Evolutionary conservation across 2,329 filamentous ascomycete genomes (phyloP).

Genomic region (Ramularia endophylla): DNA sequence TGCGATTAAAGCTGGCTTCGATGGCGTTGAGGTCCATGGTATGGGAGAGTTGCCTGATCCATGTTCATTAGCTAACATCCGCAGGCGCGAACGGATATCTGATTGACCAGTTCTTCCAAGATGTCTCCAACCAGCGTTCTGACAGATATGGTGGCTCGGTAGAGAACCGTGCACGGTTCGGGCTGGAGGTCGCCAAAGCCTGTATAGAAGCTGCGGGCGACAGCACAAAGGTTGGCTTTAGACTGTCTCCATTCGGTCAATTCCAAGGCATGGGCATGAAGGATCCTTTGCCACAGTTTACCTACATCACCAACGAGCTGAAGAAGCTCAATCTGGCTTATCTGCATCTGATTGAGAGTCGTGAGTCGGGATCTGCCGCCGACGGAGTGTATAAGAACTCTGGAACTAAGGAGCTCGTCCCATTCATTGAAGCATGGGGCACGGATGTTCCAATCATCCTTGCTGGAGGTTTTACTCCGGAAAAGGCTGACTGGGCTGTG

Average conservation of each 20-base stretch:
- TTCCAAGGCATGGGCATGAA: constrained; percentile 60
- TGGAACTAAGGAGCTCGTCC: constrained; percentile 18
- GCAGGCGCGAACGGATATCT: constrained; percentile 46
- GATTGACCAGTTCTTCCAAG: constrained; percentile 57
- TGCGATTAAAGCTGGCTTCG: constrained; percentile 47
- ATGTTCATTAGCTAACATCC: background rate
- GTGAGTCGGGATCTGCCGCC: constrained; percentile 25
- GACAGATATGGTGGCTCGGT: constrained; percentile 41
- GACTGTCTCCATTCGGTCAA: constrained; percentile 53
- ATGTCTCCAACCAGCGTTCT: constrained; percentile 47
- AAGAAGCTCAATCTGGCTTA: constrained; percentile 51
- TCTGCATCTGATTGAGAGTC: constrained; percentile 33
- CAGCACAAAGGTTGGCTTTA: constrained; percentile 44
- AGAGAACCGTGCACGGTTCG: constrained; percentile 47
- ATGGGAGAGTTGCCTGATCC: background rate
- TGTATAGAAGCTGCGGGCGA: constrained; percentile 46
- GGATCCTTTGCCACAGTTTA: constrained; percentile 56
- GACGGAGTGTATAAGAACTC: constrained; percentile 26
- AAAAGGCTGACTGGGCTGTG: constrained; percentile 32
- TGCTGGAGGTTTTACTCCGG: constrained; percentile 38
- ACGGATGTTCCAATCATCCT: constrained; percentile 30
- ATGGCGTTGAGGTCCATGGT: constrained; percentile 52
- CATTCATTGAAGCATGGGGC: constrained; percentile 21
- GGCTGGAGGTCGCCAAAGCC: constrained; percentile 47
- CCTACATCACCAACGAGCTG: constrained; percentile 47